Evolutionary conservation across 139 green algal species (phyloP).

Genomic region (Yamagishiella unicocca): DNA sequence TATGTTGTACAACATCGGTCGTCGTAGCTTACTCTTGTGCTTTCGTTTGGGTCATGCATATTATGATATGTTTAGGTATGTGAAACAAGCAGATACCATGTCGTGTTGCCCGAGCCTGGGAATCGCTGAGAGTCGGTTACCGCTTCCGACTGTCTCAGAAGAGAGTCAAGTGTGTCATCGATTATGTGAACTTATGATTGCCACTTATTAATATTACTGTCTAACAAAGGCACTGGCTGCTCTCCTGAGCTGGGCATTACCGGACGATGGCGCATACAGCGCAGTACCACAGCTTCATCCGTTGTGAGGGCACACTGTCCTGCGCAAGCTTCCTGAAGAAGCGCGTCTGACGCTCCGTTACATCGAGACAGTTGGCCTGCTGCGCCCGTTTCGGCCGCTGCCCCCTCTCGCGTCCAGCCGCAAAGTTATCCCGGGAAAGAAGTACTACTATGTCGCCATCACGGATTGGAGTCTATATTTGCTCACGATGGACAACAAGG

Average conservation of each 20-base stretch:
- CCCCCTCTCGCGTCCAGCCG: constrained; percentile 31
- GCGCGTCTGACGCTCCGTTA: constrained; percentile 33
- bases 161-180: neutral
- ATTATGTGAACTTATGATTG: neutral
- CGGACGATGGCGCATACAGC: constrained; percentile 25
- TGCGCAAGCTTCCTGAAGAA: constrained; percentile 37
- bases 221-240: neutral
- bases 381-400: constrained; percentile 27
- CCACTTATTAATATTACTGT: neutral
- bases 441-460: constrained; percentile 42
- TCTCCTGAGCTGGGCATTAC: neutral
- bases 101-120: neutral
- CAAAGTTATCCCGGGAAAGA: constrained; percentile 7
- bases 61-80: too few relatives aligned
- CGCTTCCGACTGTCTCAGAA: neutral
- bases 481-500: constrained; percentile 34
- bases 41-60: too few relatives aligned
- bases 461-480: constrained; percentile 46
- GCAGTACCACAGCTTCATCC: constrained; percentile 29
- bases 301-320: constrained; percentile 40
- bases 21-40: too few relatives aligned
- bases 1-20: too few relatives aligned
- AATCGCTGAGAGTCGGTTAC: neutral
- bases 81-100: neutral
- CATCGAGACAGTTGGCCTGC: constrained; percentile 40